Conservation (phyloP, 768 basidiomycete genomes). For the Amanita brunnescens region DNA sequence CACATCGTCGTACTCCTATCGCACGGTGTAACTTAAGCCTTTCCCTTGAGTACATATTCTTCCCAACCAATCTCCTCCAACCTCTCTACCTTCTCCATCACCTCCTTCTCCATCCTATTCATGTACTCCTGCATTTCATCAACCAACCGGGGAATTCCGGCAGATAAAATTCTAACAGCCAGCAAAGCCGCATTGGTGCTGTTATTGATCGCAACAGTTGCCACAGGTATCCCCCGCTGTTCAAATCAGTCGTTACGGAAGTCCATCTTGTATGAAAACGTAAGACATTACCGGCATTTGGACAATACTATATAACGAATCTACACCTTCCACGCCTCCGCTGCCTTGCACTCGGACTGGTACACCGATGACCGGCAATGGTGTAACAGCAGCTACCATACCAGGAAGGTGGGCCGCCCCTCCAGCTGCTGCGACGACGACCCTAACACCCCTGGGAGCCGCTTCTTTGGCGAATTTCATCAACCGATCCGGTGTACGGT, state of each 20-base stretch:
- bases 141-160: constrained; percentile 59
- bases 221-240: constrained; percentile 83
- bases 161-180: constrained; percentile 82
- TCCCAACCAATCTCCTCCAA: constrained; percentile 84
- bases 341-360: constrained; percentile 59
- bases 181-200: constrained; percentile 88
- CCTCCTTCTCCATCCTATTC: constrained; percentile 60
- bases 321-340: constrained; percentile 92
- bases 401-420: constrained; percentile 97
- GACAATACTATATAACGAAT: constrained; percentile 94
- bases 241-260: constrained; percentile 29
- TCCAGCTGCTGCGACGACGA: constrained; percentile 93
- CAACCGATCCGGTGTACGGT: constrained; percentile 85
- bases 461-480: constrained; percentile 77
- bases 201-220: constrained; percentile 96
- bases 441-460: constrained; percentile 51
- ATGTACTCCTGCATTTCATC: constrained; percentile 69
- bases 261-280: background rate
- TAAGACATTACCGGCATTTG: constrained; percentile 82
- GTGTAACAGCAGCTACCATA: constrained; percentile 95
- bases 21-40: background rate
- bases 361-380: constrained; percentile 89
- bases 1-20: too few species aligned
- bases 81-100: constrained; percentile 68
- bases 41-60: constrained; percentile 46